Evolutionary conservation across 2,329 filamentous ascomycete genomes (phyloP), one percentile per base, ranked within the genome.

Genomic region (Botrytis sinoallii): DNA sequence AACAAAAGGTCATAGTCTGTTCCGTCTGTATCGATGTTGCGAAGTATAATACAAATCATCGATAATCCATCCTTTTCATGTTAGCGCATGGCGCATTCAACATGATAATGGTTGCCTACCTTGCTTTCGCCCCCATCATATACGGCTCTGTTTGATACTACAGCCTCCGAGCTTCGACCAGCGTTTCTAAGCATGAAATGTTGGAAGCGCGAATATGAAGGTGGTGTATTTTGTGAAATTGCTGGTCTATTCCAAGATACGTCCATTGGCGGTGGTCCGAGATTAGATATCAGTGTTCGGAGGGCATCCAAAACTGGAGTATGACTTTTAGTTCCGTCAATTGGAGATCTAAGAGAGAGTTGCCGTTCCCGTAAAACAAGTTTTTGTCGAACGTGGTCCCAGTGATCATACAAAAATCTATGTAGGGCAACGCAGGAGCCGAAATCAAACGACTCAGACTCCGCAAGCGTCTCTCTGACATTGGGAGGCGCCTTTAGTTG

Each of bases 61-160:
- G 90, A 89, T 59, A 92, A 81, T 8, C 89, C 90, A 80, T 92
- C 90, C 87, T 89, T 69, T 35, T 57, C 40, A 59, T 52, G 44
- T 71, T 52, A 71, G 59, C 59, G 7, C n/a, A 52, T 9, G 40
- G 29, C n/a, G 44, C 29, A 40, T 32, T 64, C 18, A 25, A 46
- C 38, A 42, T 46, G 3, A 44, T 42, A 16, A 48, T 22, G 25
- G 32, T 55, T 16, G 73, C 78, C 66, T 78, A 88, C 88, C 82
- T 91, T 92, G 82, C 88, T 92, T 81, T 92, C 90, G 32, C 90
- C 90, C 48, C 90, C 90, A 79, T 92, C 90, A 78, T 92, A 92
- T 20, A 92, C 88, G 40, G 90, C 90, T 35, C 90, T 85, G 38
- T 88, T 88, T 3, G 89, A 90, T 35, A 90, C 81, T 74, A 90